phyloP scores from a whole-genome alignment of 305 asterid genomes.

The Striga hermonthica region DNA sequence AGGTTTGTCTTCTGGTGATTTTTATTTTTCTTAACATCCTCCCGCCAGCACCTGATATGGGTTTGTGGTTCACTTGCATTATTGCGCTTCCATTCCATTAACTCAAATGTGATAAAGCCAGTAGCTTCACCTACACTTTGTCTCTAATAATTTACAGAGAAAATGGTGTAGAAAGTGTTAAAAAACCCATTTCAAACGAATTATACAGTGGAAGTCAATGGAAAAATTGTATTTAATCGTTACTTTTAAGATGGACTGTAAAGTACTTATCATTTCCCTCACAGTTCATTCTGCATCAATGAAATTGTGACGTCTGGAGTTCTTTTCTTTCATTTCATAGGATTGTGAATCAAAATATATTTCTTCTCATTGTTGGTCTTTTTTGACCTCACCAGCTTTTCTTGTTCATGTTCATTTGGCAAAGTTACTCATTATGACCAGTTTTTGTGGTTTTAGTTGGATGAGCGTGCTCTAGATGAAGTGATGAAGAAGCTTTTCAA shows the following conservation, averaged over 20 bases:
- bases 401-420: not conserved
- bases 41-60: not conserved
- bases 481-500: slow-evolving; percentile 98
- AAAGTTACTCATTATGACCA: slow-evolving; percentile 9
- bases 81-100: slow-evolving; percentile 24
- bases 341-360: not conserved
- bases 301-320: not conserved
- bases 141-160: too few relatives aligned
- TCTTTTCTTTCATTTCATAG: not conserved
- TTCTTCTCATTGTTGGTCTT: too few relatives aligned
- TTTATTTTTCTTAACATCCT: slow-evolving; percentile 5
- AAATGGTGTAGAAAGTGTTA: not conserved
- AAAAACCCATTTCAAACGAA: not conserved
- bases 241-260: not conserved
- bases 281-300: not conserved
- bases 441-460: slow-evolving; percentile 54
- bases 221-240: not conserved
- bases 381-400: not conserved
- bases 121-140: not conserved
- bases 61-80: slow-evolving; percentile 9
- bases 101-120: slow-evolving; percentile 1
- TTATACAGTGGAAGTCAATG: not conserved
- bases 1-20: slow-evolving; percentile 48
- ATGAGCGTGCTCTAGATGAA: slow-evolving; percentile 89
- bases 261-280: not conserved